Conservation (phyloP, 768 basidiomycete genomes). For the Phlebiopsis gigantea region DNA sequence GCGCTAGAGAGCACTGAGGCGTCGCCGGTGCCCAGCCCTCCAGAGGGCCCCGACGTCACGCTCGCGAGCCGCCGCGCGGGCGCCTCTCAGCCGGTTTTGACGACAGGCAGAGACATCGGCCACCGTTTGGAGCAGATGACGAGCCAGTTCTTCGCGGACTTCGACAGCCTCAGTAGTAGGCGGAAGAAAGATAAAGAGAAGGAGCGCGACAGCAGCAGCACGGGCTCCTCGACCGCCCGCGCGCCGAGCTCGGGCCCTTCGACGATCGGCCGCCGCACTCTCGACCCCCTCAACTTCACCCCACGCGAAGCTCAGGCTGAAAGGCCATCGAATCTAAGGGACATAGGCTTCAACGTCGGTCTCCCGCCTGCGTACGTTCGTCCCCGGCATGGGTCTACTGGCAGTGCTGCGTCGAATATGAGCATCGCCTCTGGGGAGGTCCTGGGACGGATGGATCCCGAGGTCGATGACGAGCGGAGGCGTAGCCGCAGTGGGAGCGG, state of each 20-base stretch:
- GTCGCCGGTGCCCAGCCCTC: conserved; percentile 3
- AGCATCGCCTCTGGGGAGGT: conserved; percentile 44
- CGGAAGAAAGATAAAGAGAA: conserved; percentile 24
- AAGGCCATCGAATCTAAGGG: neutral
- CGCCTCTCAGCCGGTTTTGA: conserved; percentile 48
- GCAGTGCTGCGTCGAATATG: conserved; percentile 33
- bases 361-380: conserved; percentile 18
- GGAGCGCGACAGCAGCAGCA: conserved; percentile 15
- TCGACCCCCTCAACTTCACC: conserved; percentile 8
- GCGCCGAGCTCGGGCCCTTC: conserved; percentile 13
- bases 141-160: conserved; percentile 56
- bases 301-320: neutral
- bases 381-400: conserved; percentile 27
- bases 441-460: conserved; percentile 48
- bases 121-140: conserved; percentile 62
- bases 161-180: conserved; percentile 48
- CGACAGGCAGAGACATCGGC: conserved; percentile 62
- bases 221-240: conserved; percentile 15
- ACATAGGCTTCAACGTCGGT: conserved; percentile 6
- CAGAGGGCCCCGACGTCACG: conserved; percentile 12
- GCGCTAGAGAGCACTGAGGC: neutral
- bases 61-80: conserved; percentile 21
- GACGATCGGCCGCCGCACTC: conserved; percentile 9
- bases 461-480: conserved; percentile 21
- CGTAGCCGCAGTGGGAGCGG: neutral